A percentile compares a stretch with the other conserved stretches of the same genome.
Evolutionary conservation across 352 stramenopile genomes (phyloP).

Genomic region (Globisporangium megalacanthum): DNA sequence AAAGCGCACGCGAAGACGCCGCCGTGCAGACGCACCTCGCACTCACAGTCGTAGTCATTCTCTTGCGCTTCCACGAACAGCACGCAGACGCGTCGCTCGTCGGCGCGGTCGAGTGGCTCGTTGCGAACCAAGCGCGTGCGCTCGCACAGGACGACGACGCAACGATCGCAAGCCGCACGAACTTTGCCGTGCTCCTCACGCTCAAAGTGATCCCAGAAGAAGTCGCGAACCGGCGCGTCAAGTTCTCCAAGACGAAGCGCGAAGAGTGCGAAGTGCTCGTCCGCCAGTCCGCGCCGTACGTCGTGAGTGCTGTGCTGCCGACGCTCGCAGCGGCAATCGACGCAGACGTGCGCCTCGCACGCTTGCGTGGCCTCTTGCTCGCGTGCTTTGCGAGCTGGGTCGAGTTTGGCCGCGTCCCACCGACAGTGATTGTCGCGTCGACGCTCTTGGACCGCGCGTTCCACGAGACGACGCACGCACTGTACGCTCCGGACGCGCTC

Average conservation of each 20-base stretch:
- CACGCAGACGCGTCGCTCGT: constrained; percentile 46
- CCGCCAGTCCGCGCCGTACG: constrained; percentile 51
- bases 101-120: constrained; percentile 67
- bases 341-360: constrained; percentile 35
- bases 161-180: constrained; percentile 40
- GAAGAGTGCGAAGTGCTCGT: constrained; percentile 61
- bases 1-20: constrained; percentile 41
- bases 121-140: constrained; percentile 52
- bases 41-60: constrained; percentile 70
- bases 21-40: constrained; percentile 68
- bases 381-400: constrained; percentile 72
- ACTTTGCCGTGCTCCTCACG: constrained; percentile 69
- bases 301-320: constrained; percentile 53
- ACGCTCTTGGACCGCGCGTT: constrained; percentile 60
- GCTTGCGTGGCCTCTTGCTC: constrained; percentile 44
- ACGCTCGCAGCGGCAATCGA: constrained; percentile 55
- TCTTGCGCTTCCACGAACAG: constrained; percentile 72
- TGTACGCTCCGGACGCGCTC: constrained; percentile 41
- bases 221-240: constrained; percentile 73
- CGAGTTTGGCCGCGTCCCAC: constrained; percentile 54
- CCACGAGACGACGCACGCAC: constrained; percentile 33
- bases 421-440: constrained; percentile 51
- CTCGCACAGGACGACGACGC: constrained; percentile 28
- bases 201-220: constrained; percentile 77
- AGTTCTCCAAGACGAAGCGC: constrained; percentile 66